Evolutionary conservation across 164 flowering plant species (phyloP), one percentile per base, ranked within the genome.

Genomic region (Taxillus chinensis): DNA sequence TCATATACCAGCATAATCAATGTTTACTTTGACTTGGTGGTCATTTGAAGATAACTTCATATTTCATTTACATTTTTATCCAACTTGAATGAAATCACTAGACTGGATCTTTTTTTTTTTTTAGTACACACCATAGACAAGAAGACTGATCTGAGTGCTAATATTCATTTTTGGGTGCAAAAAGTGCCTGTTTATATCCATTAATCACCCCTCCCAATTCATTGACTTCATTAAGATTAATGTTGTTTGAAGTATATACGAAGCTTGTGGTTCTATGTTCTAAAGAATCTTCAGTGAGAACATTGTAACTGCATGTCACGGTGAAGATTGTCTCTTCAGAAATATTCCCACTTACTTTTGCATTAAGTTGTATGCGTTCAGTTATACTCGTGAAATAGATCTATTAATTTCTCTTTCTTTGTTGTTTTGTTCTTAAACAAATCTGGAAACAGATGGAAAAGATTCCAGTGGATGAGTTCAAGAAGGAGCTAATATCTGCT

Each of bases 381-480:
- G 13, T 48, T 48, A 3, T 48, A 48, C 51, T 48, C 12, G 51
- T 48, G 10, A 48, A 48, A 3, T 4, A 48, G 13, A 7, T 14
- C 51, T 48, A 11, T 8, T 48, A 48, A 48, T 48, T 8, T 7
- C 12, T 14, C 13, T 48, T 11, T 4, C 13, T 48, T 7, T 48
- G 51, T 11, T 48, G 4, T 13, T 13, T 46, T 48, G 9, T 48
- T 4, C 3, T 48, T 7, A 14, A 48, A 48, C 6, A n/a, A 52
- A n/a, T 16, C 37, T 71, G 57, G 59, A 55, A 68, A 60, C 75
- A 93, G 97, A 76, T 90, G 68, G 96, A 80, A 62, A 93, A 93
- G 73, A 74, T 90, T 67, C 91, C 92, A 54, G 14, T 79, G 61
- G 91, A 85, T 56, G 96, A 86, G 59, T 77, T 90, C 17, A 86